Evolutionary conservation across 1,284 basidiomycete genomes (phyloP), one percentile per base, ranked within the genome.

Genomic region (Ustilago lituana): DNA sequence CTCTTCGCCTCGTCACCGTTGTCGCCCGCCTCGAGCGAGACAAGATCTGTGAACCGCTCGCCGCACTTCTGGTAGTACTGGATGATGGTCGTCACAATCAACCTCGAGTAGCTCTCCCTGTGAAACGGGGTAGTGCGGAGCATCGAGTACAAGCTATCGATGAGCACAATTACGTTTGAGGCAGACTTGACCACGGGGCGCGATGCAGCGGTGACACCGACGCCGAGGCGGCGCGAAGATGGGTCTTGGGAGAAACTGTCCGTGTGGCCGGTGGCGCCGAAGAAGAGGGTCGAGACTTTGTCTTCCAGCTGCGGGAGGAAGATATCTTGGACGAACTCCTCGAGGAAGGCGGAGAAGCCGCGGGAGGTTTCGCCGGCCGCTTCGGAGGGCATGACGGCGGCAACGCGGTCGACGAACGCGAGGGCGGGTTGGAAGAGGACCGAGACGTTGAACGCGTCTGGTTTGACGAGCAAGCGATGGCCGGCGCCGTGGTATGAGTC

Each of bases 221-320:
- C 33, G 20, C 33, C 39, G 12, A 55, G 33, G 5, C 40, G 48
- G 3, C 65, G 33, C 17, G 58, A 65, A 0, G 60, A 46, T 0
- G 66, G 68, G 22, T 78, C 74, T 17, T 70, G 55, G 5, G 55
- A 37, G 23, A 97, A 97, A 27, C 95, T 85, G 47, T 88, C 85
- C 0, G 91, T 89, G 36, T 66, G 73, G n/a, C 49, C 58, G 1
- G 73, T 74, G 19, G 77, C 68, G 17, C 44, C 35, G 10, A 35
- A 27, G 20, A 80, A 71, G 6, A 81, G 65, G 5, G 52, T 48
- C 44, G 73, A 70, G 33, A 97, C 93, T 82, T 94, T 95, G 76
- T 98, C 94, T 82, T 98, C 94, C 60, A 98, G 84, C 81, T 96
- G 93, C 0, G 95, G 94, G 37, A 98, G 84, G 84, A 97, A 98